These are phyloP conservation scores for Tetrapisispora taiwanensis DNA, from an alignment of 805 yeast genomes.

Conservation along the genomic window DNA sequence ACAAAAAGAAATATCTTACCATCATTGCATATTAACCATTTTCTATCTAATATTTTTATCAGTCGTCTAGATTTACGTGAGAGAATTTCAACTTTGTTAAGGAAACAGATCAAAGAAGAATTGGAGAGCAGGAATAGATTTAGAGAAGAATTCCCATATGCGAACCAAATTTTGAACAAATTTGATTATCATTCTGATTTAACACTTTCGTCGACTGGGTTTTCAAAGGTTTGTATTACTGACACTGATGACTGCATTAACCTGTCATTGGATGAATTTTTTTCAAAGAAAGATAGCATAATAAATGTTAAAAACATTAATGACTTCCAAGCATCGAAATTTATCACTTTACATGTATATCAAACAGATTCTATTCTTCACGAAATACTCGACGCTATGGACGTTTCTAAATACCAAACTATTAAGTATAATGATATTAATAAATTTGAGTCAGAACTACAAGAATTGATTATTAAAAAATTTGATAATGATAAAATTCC, in stretches of 20 bases:
- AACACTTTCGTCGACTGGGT: conserved; percentile 40
- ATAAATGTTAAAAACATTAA: background rate
- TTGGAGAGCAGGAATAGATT: conserved; percentile 33
- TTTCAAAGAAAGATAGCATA: conserved; percentile 3
- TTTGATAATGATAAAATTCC: background rate
- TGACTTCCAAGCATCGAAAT: conserved; percentile 5
- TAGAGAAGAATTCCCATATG: conserved; percentile 23
- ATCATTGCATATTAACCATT: conserved; percentile 39
- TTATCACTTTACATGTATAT: conserved; percentile 37
- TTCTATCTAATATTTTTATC: conserved; percentile 38
- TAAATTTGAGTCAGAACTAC: background rate
- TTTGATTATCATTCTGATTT: conserved; percentile 45
- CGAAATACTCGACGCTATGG: background rate
- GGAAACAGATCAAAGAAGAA: conserved; percentile 28
- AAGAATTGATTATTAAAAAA: background rate
- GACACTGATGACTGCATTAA: conserved; percentile 26
- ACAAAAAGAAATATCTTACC: conserved; percentile 40
- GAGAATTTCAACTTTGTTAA: conserved; percentile 28
- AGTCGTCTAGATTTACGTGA: conserved; percentile 31
- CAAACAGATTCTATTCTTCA: conserved; percentile 41
- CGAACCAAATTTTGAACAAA: conserved; percentile 29
- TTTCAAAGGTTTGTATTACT: conserved; percentile 41
- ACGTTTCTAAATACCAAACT: background rate
- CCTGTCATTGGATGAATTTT: conserved; percentile 28
- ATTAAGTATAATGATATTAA: background rate